Conservation (phyloP, 257 asterid genomes). For the Solanum neorickii region DNA sequence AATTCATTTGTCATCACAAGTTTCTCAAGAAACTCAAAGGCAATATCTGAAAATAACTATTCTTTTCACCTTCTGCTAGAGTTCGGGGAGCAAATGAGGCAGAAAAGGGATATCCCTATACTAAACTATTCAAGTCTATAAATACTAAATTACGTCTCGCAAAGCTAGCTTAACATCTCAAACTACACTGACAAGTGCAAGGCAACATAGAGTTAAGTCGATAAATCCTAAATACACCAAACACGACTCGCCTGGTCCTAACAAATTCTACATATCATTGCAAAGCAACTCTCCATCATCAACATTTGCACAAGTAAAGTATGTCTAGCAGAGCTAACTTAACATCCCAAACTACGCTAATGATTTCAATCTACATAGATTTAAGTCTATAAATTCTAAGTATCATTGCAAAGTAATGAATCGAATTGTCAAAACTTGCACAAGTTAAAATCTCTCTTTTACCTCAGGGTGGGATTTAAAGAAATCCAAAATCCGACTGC, state of each 20-base stretch:
- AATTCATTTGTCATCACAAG: neutral
- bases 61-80: neutral
- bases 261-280: neutral
- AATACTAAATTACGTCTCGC: neutral
- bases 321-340: neutral
- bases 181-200: neutral
- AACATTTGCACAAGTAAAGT: neutral
- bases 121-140: neutral
- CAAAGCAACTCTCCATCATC: neutral
- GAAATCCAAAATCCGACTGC: constrained; percentile 41
- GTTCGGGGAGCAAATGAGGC: neutral
- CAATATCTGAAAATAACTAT: neutral
- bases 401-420: neutral
- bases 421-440: neutral
- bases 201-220: neutral
- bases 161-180: neutral
- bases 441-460: neutral
- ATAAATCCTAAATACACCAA: neutral
- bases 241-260: neutral
- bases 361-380: neutral
- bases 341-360: neutral
- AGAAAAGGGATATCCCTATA: neutral
- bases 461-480: constrained; percentile 71
- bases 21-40: neutral
- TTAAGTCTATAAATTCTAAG: neutral